Conservation (phyloP, 257 asterid genomes). For the Nicotiana obtusifolia region DNA sequence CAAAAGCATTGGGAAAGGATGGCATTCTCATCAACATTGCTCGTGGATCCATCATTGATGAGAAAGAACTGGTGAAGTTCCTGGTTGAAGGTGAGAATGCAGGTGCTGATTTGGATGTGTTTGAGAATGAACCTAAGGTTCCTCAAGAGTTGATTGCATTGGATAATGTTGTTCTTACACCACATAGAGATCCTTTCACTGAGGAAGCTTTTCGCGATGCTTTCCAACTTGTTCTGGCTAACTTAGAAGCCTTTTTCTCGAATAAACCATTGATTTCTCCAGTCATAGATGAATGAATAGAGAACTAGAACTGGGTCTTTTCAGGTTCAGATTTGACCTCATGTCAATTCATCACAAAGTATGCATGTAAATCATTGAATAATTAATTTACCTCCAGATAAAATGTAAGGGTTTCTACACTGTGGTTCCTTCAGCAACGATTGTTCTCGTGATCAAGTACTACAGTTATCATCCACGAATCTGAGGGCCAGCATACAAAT, state of each 20-base stretch:
- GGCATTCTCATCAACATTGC: constrained; percentile 30
- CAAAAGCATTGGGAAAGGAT: constrained; percentile 27
- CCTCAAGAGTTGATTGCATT: constrained; percentile 30
- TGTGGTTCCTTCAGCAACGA: background rate
- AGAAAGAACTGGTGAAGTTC: constrained; percentile 41
- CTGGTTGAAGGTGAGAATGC: constrained; percentile 40
- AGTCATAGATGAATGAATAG: background rate
- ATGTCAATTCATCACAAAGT: background rate
- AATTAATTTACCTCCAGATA: background rate
- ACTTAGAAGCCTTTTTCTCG: constrained; percentile 53
- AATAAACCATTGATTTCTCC: constrained; percentile 44
- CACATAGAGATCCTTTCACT: constrained; percentile 31
- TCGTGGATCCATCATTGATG: constrained; percentile 40
- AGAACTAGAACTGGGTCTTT: background rate
- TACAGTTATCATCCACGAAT: background rate
- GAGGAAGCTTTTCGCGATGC: constrained; percentile 29
- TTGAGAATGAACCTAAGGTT: constrained; percentile 49
- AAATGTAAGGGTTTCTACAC: background rate
- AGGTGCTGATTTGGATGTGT: constrained; percentile 68
- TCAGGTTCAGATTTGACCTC: background rate
- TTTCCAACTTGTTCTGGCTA: constrained; percentile 34
- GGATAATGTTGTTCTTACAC: constrained; percentile 25
- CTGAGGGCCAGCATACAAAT: background rate
- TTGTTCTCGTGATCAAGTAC: background rate
- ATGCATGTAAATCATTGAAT: background rate